Evolutionary conservation across 148 eudicot genomes (phyloP), one percentile per base, ranked within the genome.

Genomic region (Rhododendron ferrugineum): DNA sequence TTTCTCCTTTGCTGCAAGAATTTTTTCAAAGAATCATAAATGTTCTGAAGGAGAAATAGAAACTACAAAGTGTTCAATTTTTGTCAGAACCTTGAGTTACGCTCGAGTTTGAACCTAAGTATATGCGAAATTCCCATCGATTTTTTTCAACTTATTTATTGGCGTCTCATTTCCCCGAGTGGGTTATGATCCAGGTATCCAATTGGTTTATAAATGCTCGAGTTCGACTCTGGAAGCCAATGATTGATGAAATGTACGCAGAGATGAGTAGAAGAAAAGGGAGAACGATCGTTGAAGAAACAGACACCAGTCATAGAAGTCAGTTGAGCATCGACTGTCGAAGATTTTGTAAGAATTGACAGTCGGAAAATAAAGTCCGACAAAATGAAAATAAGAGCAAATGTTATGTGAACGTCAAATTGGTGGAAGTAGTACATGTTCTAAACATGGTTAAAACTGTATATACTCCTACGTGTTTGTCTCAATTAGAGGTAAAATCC

Each of bases 131-230:
- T 46, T 68, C n/a, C 26, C 54, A 74, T 32, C n/a, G 5, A 5
- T 80, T 42, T 42, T 40, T 40, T 74, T 22, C 64, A 10, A 36
- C 11, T 11, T 37, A 30, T 46, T n/a, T 62, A 22, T 28, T 76
- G 36, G 8, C 1, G 46, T 72, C 42, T 80, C 28, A 46, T 37
- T 37, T 79, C 30, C 30, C 18, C 16, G 37, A 42, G 3, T 79
- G 81, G 74, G 83, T 72, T 80, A 58, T 81, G 13, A 26, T 88
- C 42, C 89, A 95, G 98, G 98, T 95, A 11, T 96, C 98, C 16
- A 96, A 96, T 85, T 96, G 98, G 98, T 96, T 96, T 56, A 96
- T 96, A 87, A 96, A 96, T 78, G 98, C 98, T 16, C 93, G 98
- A 47, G 98, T 96, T 91, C 98, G 98, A 10, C 93, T 96, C 18